These are phyloP conservation scores for Aspergillus sclerotioniger DNA, from an alignment of 495 filamentous ascomycete genomes.

Conservation along the genomic window DNA sequence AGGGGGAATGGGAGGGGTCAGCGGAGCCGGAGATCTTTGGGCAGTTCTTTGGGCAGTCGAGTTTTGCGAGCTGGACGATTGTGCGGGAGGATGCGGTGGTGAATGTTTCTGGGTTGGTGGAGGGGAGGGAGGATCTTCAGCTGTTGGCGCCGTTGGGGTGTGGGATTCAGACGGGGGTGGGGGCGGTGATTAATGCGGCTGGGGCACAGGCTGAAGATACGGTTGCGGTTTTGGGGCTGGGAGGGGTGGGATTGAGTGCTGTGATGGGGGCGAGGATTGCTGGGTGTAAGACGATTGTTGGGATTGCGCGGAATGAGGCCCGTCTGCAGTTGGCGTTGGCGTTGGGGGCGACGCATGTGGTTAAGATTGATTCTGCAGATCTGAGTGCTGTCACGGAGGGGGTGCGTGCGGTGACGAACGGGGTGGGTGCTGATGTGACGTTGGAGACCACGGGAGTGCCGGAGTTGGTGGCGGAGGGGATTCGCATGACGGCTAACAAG, in stretches of 20 bases:
- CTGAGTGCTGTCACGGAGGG: slow-evolving; percentile 4
- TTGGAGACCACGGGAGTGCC: slow-evolving; percentile 37
- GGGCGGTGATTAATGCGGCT: slow-evolving; percentile 35
- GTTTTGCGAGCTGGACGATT: slow-evolving; percentile 33
- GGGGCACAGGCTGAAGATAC: slow-evolving; percentile 18
- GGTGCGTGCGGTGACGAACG: slow-evolving; percentile 10
- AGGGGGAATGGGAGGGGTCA: slow-evolving; percentile 6
- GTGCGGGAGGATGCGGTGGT: slow-evolving; percentile 24
- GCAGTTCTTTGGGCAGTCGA: slow-evolving; percentile 40
- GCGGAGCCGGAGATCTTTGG: slow-evolving; percentile 18
- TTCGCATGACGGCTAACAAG: slow-evolving; percentile 21
- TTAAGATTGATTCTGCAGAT: slow-evolving; percentile 16
- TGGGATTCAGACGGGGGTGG: slow-evolving; percentile 43
- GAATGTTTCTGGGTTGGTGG: slow-evolving; percentile 20
- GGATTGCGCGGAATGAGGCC: slow-evolving; percentile 32
- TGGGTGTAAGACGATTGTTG: slow-evolving; percentile 30
- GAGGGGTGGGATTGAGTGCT: slow-evolving; percentile 39
- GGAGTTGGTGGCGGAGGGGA: slow-evolving; percentile 25
- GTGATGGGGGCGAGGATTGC: slow-evolving; percentile 29
- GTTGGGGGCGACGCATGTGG: slow-evolving; percentile 38
- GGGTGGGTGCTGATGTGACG: slow-evolving; percentile 25
- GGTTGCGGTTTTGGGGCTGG: slow-evolving; percentile 34
- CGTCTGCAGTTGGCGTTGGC: slow-evolving; percentile 36
- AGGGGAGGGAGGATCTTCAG: slow-evolving; percentile 26
- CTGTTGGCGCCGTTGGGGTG: slow-evolving; percentile 40